phyloP scores from a whole-genome alignment of 2,329 filamentous ascomycete genomes.

The Fusarium solani-melongenae region DNA sequence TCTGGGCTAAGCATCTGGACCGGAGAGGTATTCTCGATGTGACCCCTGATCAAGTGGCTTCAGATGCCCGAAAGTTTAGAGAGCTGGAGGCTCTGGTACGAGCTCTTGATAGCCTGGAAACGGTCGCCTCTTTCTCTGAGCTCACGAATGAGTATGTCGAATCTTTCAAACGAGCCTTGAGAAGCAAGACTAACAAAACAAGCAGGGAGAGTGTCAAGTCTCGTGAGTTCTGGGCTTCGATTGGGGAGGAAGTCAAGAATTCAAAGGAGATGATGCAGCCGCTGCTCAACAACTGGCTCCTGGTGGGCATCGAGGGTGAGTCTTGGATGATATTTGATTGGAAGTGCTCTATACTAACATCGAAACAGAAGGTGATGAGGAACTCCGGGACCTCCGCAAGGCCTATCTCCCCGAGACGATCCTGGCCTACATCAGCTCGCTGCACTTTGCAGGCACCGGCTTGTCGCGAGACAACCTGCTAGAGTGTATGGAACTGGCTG shows the following conservation, averaged over 20 bases:
- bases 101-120: slow-evolving; percentile 75
- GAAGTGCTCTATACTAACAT: slow-evolving; percentile 18
- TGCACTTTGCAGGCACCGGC: slow-evolving; percentile 82
- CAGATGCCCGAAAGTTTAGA: slow-evolving; percentile 70
- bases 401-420: slow-evolving; percentile 88
- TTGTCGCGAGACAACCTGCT: slow-evolving; percentile 81
- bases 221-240: slow-evolving; percentile 63
- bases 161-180: no score
- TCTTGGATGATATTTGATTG: background rate
- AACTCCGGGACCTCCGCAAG: slow-evolving; percentile 74
- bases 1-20: slow-evolving; percentile 53
- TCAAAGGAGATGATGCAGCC: slow-evolving; percentile 68
- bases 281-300: slow-evolving; percentile 74
- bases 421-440: slow-evolving; percentile 82
- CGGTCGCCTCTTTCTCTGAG: slow-evolving; percentile 67
- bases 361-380: slow-evolving; percentile 64
- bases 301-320: slow-evolving; percentile 66
- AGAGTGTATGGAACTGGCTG: slow-evolving; percentile 87
- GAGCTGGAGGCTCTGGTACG: slow-evolving; percentile 76
- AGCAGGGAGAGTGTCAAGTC: slow-evolving; percentile 48
- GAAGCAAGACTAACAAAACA: slow-evolving; percentile 42
- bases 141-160: slow-evolving; percentile 63
- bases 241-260: slow-evolving; percentile 65
- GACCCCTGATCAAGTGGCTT: slow-evolving; percentile 57
- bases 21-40: slow-evolving; percentile 49